phyloP scores from a whole-genome alignment of 1,139 yeast genomes.

The Taiozyma sp. region DNA sequence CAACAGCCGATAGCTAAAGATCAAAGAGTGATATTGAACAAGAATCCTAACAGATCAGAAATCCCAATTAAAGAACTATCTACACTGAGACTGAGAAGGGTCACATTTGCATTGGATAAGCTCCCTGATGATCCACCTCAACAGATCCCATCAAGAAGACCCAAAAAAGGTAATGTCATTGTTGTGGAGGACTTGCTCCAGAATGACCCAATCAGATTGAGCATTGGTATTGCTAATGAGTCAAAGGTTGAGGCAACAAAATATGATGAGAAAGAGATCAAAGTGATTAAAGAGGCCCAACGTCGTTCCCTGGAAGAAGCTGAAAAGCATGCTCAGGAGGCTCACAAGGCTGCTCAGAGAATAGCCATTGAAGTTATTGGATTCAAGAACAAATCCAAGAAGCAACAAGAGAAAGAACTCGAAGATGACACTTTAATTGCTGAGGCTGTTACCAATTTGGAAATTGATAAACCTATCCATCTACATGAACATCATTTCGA shows the following conservation, averaged over 20 bases:
- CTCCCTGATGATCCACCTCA: constrained; percentile 84
- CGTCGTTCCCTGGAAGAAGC: constrained; percentile 51
- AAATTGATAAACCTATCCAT: constrained; percentile 61
- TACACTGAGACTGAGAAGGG: constrained; percentile 48
- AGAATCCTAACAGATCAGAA: constrained; percentile 35
- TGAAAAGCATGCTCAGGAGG: constrained; percentile 68
- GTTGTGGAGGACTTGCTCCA: constrained; percentile 63
- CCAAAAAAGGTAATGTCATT: constrained; percentile 72
- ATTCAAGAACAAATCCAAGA: constrained; percentile 26
- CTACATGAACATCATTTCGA: constrained; percentile 59
- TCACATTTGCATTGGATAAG: constrained; percentile 68
- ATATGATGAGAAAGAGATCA: constrained; percentile 45
- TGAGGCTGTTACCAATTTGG: constrained; percentile 26
- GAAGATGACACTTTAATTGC: constrained; percentile 21
- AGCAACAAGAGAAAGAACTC: constrained; percentile 11
- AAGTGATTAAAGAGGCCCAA: constrained; percentile 53
- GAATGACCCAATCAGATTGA: constrained; percentile 54
- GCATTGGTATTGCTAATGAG: constrained; percentile 51
- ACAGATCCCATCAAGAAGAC: constrained; percentile 86
- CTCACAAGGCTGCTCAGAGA: constrained; percentile 63
- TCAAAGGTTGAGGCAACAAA: constrained; percentile 23
- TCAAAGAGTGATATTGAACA: constrained; percentile 38
- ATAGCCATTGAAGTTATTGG: constrained; percentile 58
- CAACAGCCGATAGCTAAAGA: background rate
- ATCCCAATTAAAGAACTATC: constrained; percentile 35